Percentiles rank a stretch among this genome's conserved stretches.
phyloP scores from a whole-genome alignment of 2,329 filamentous ascomycete genomes.

The Trichoderma gracile region DNA sequence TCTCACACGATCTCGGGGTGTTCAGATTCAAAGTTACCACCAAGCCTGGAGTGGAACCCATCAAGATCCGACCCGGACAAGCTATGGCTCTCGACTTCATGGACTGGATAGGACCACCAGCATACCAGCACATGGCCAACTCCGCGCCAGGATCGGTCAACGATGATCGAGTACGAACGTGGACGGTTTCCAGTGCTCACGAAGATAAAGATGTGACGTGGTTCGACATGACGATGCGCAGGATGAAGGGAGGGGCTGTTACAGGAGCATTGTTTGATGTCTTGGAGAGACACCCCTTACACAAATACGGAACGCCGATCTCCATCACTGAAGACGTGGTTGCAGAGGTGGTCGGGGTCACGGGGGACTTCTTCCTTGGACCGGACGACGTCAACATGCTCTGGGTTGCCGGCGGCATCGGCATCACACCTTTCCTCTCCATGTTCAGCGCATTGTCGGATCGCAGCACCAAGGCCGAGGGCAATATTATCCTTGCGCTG shows the following conservation, averaged over 20 bases:
- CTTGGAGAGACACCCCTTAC: neutral
- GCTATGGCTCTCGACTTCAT: conserved; percentile 21
- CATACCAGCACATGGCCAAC: conserved; percentile 26
- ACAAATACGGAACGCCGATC: neutral
- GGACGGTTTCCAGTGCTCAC: conserved; percentile 23
- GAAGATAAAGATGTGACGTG: conserved; percentile 10
- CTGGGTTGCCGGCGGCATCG: conserved; percentile 25
- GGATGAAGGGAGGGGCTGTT: conserved; percentile 22
- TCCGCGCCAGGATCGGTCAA: conserved; percentile 18
- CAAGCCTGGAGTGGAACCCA: neutral
- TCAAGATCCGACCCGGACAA: conserved; percentile 20
- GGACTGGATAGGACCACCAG: conserved; percentile 23
- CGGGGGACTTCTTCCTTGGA: conserved; percentile 21
- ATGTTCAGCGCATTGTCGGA: conserved; percentile 23
- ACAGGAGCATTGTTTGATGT: conserved; percentile 22
- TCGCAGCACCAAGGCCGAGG: conserved; percentile 3
- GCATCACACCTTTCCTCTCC: conserved; percentile 24
- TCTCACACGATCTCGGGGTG: conserved; percentile 21
- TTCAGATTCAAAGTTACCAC: conserved; percentile 17
- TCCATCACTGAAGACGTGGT: conserved; percentile 7
- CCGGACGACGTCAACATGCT: conserved; percentile 17
- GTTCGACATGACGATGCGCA: conserved; percentile 23
- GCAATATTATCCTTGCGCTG: conserved; percentile 19
- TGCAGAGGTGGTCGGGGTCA: conserved; percentile 21
- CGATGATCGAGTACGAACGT: conserved; percentile 14